These are phyloP conservation scores for Fusarium sp. DNA, from an alignment of 2,329 filamentous ascomycete species.

Conservation along the genomic window DNA sequence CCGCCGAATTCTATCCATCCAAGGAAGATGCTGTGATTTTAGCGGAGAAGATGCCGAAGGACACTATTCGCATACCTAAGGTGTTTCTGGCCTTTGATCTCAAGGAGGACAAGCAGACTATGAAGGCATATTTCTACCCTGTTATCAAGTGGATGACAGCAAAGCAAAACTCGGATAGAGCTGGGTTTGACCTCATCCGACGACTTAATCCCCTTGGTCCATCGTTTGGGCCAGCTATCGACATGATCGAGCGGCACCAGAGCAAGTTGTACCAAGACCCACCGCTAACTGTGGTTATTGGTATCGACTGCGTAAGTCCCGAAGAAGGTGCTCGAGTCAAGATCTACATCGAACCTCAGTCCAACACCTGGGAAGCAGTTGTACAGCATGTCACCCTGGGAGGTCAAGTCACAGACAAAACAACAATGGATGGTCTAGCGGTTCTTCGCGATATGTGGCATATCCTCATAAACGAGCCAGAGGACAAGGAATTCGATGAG, in stretches of 20 bases:
- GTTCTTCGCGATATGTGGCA: slow-evolving; percentile 40
- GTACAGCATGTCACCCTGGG: slow-evolving; percentile 40
- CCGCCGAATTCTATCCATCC: slow-evolving; percentile 32
- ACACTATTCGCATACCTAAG: slow-evolving; percentile 34
- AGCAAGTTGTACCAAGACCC: slow-evolving; percentile 22
- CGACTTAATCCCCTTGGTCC: slow-evolving; percentile 30
- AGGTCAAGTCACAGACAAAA: slow-evolving; percentile 32
- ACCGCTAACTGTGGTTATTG: slow-evolving; percentile 37
- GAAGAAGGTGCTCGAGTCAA: slow-evolving; percentile 41
- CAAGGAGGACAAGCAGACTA: slow-evolving; percentile 25
- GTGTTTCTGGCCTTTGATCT: slow-evolving; percentile 42
- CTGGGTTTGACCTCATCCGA: slow-evolving; percentile 36
- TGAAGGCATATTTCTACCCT: slow-evolving; percentile 43
- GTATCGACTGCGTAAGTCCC: slow-evolving; percentile 42
- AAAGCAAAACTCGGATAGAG: slow-evolving; percentile 28
- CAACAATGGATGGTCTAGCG: slow-evolving; percentile 33
- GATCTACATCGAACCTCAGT: slow-evolving; percentile 38
- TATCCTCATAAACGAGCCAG: slow-evolving; percentile 39
- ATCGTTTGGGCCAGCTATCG: slow-evolving; percentile 16
- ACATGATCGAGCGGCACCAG: slow-evolving; percentile 34
- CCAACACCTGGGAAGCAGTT: slow-evolving; percentile 39
- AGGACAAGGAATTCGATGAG: slow-evolving; percentile 13
- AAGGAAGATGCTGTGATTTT: slow-evolving; percentile 18
- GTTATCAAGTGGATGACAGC: slow-evolving; percentile 40
- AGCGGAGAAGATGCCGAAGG: slow-evolving; percentile 20